phyloP scores from a whole-genome alignment of 192 early-diverging fungal genomes.

The Podila epigama region DNA sequence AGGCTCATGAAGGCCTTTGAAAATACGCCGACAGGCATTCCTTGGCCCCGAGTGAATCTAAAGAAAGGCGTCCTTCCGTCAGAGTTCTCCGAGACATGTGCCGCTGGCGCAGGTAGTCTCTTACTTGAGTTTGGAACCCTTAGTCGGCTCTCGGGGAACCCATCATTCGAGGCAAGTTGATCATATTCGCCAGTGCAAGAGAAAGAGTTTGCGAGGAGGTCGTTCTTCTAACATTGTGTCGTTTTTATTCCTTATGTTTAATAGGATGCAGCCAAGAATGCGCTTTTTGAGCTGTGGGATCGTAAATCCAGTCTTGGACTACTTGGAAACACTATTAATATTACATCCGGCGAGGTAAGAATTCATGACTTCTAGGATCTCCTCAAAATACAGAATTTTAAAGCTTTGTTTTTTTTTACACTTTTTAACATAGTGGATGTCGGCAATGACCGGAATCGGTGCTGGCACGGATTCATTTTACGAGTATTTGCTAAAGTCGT shows the following conservation, averaged over 20 bases:
- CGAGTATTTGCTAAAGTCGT: slow-evolving; percentile 92
- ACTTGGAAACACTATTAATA: slow-evolving; percentile 84
- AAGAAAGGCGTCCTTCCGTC: slow-evolving; percentile 69
- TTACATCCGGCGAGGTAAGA: slow-evolving; percentile 57
- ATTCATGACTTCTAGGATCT: not conserved
- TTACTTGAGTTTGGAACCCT: slow-evolving; percentile 93
- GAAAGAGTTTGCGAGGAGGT: no score
- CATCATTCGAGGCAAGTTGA: slow-evolving; percentile 77
- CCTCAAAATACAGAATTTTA: not conserved
- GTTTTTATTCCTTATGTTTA: slow-evolving; percentile 4
- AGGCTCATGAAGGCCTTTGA: slow-evolving; percentile 90
- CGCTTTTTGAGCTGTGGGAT: slow-evolving; percentile 81
- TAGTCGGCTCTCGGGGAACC: slow-evolving; percentile 82
- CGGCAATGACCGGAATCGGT: slow-evolving; percentile 76
- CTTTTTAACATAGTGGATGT: slow-evolving; percentile 65
- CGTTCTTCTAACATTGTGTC: no score
- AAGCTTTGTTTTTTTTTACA: not conserved
- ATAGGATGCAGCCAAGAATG: slow-evolving; percentile 66
- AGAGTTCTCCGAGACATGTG: slow-evolving; percentile 80
- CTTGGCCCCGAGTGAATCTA: slow-evolving; percentile 86
- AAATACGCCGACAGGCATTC: slow-evolving; percentile 79
- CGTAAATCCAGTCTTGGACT: slow-evolving; percentile 76
- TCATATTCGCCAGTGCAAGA: no score
- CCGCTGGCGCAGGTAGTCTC: slow-evolving; percentile 91
- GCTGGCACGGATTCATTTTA: slow-evolving; percentile 94